phyloP scores from a whole-genome alignment of 148 eudicot genomes.

The Fallopia convolvulus region DNA sequence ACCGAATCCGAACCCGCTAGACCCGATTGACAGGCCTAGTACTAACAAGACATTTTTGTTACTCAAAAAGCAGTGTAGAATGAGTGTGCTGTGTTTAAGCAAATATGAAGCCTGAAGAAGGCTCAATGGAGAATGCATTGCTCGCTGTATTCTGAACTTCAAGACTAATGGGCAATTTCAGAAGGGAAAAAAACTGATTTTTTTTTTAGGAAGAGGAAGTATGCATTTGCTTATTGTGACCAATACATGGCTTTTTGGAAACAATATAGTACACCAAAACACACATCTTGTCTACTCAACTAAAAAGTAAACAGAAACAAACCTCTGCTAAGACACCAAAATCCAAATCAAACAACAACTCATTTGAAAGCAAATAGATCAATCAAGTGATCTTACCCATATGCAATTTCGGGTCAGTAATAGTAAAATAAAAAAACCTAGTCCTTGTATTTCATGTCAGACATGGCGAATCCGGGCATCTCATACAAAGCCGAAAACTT shows the following conservation, averaged over 20 bases:
- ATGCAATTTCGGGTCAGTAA: neutral
- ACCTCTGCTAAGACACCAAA: conserved; percentile 5
- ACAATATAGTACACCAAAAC: neutral
- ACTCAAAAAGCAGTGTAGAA: too few relatives aligned
- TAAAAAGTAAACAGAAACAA: neutral
- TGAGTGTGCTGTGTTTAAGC: too few relatives aligned
- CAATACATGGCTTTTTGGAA: neutral
- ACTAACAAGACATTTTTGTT: too few relatives aligned
- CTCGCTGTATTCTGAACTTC: neutral
- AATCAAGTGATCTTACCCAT: conserved; percentile 3
- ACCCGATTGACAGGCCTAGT: too few relatives aligned
- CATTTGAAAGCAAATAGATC: neutral
- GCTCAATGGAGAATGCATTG: neutral
- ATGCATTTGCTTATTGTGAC: conserved; percentile 10
- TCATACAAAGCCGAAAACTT: conserved; percentile 73
- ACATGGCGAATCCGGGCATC: conserved; percentile 89
- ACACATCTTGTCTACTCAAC: neutral
- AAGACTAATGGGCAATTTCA: neutral
- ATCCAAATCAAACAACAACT: neutral
- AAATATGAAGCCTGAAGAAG: too few relatives aligned
- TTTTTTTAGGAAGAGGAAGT: neutral
- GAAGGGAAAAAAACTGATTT: neutral
- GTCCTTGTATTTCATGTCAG: conserved; percentile 88
- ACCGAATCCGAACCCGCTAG: too few relatives aligned
- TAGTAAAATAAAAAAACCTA: conserved; percentile 16